These are phyloP conservation scores for Backusella liffmaniae DNA, from an alignment of 192 early-diverging fungal species.

Conservation along the genomic window DNA sequence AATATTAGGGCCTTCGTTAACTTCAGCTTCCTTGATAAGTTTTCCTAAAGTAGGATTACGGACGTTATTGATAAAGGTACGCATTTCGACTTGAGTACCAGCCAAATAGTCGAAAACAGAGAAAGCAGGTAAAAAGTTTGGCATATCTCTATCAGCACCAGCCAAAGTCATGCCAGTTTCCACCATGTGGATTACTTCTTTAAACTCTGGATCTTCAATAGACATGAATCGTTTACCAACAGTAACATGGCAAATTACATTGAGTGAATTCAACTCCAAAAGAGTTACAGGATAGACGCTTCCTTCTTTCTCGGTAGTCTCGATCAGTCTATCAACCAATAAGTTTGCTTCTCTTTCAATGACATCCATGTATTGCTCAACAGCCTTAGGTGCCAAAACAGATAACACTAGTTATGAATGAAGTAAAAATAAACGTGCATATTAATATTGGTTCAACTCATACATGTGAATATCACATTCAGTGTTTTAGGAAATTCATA, in stretches of 20 bases:
- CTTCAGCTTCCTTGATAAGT: not conserved
- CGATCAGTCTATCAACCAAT: constrained; percentile 4
- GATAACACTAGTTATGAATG: not conserved
- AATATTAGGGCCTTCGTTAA: not conserved
- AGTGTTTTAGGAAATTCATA: not conserved
- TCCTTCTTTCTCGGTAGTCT: not conserved
- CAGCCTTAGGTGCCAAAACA: not conserved
- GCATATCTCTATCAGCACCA: constrained; percentile 11
- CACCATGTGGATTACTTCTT: not conserved
- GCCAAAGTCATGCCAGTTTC: not conserved
- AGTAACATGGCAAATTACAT: not conserved
- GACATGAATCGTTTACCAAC: not conserved
- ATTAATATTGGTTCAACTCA: not conserved
- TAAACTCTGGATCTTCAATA: constrained; percentile 2
- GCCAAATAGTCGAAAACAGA: not conserved
- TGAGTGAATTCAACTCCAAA: constrained; percentile 7
- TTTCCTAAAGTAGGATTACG: not conserved
- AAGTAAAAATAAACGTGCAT: not conserved
- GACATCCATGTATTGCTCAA: not conserved
- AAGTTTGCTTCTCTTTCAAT: not conserved
- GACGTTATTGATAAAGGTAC: not conserved
- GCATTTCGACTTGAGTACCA: not conserved
- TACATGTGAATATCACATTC: not conserved
- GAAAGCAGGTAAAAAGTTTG: not conserved
- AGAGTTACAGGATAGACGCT: not conserved